Percentiles rank a stretch among this genome's conserved stretches.
Conservation (phyloP, 106 monocot species). For the Triglochin maritima region DNA sequence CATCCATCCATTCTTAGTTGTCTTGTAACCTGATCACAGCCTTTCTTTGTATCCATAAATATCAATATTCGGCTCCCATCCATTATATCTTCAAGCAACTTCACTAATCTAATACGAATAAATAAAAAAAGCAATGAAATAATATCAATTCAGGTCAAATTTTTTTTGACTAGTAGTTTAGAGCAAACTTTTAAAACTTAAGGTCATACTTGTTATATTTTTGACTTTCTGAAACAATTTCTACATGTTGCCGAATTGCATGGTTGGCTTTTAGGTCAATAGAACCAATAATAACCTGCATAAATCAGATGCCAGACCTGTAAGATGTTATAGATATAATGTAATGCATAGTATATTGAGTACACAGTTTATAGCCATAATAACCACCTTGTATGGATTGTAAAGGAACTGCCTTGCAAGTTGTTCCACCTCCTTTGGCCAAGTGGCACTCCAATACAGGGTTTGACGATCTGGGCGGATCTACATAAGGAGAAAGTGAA, state of each 20-base stretch:
- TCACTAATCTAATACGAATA: constrained; percentile 49
- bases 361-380: not conserved
- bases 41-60: constrained; percentile 95
- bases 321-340: constrained; percentile 13
- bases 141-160: not conserved
- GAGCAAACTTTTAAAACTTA: not conserved
- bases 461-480: constrained; percentile 97
- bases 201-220: constrained; percentile 94
- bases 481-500: constrained; percentile 25
- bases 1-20: constrained; percentile 90
- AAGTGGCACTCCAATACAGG: constrained; percentile 97
- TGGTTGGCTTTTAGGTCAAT: constrained; percentile 95
- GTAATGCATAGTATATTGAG: not conserved
- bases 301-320: constrained; percentile 15
- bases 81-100: constrained; percentile 93
- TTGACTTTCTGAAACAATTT: constrained; percentile 90
- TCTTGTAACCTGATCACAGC: constrained; percentile 82
- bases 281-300: constrained; percentile 88
- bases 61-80: constrained; percentile 93
- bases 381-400: constrained; percentile 77
- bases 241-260: constrained; percentile 89
- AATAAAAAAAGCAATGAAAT: not conserved
- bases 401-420: constrained; percentile 83
- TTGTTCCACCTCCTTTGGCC: constrained; percentile 98
- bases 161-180: not conserved